Conservation (phyloP, 768 basidiomycete species). For the Punctularia strigosozonata region DNA sequence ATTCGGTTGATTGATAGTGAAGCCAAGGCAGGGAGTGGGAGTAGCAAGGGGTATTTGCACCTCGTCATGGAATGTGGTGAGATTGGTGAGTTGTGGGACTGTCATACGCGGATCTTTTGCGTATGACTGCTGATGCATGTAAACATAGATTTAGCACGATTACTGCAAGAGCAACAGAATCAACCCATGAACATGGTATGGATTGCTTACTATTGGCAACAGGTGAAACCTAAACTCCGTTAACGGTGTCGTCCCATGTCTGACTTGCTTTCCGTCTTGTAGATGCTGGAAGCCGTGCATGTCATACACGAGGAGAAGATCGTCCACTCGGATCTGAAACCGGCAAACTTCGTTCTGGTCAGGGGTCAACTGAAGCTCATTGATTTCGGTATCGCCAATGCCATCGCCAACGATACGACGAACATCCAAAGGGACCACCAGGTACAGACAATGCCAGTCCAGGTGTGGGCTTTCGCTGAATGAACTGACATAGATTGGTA, state of each 20-base stretch:
- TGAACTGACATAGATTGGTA: slow-evolving; percentile 57
- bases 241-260: not conserved
- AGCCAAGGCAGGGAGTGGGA: slow-evolving; percentile 58
- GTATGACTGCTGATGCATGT: slow-evolving; percentile 2
- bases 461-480: not conserved
- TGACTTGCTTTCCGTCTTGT: not conserved
- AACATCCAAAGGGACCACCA: slow-evolving; percentile 96
- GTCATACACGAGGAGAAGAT: slow-evolving; percentile 98
- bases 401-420: slow-evolving; percentile 96
- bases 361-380: slow-evolving; percentile 93
- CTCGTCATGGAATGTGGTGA: slow-evolving; percentile 98
- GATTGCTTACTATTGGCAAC: slow-evolving; percentile 94
- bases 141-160: slow-evolving; percentile 55
- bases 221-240: slow-evolving; percentile 38
- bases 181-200: slow-evolving; percentile 87
- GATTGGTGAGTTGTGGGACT: slow-evolving; percentile 26
- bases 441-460: slow-evolving; percentile 38
- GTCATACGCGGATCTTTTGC: not conserved
- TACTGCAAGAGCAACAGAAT: slow-evolving; percentile 76
- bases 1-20: slow-evolving; percentile 89
- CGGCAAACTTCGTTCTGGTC: slow-evolving; percentile 96
- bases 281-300: slow-evolving; percentile 99
- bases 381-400: slow-evolving; percentile 99
- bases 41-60: slow-evolving; percentile 63
- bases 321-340: slow-evolving; percentile 96